phyloP scores from a whole-genome alignment of 2,329 filamentous ascomycete species.

The Verticillium tricorpus region DNA sequence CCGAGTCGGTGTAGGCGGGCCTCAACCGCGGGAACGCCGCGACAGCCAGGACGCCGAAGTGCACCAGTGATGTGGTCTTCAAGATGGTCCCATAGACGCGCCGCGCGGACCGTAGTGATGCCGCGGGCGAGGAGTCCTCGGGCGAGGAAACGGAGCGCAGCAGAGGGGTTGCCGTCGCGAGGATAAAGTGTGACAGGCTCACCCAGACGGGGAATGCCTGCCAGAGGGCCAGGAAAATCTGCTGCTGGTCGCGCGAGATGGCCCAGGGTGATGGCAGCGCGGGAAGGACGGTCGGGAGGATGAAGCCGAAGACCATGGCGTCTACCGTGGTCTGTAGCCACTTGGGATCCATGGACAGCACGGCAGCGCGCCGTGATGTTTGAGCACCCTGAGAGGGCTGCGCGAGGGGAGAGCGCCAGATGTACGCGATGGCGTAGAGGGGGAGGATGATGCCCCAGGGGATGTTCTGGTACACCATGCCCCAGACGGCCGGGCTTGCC shows the following conservation, averaged over 20 bases:
- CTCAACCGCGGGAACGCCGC: background rate
- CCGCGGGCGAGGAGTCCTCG: background rate
- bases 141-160: background rate
- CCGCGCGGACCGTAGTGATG: background rate
- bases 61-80: background rate
- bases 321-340: conserved; percentile 4
- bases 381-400: background rate
- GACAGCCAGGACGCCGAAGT: conserved; percentile 9
- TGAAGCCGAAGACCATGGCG: conserved; percentile 13
- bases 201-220: conserved; percentile 18
- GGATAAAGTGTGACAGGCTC: conserved; percentile 6
- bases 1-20: background rate
- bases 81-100: conserved; percentile 10
- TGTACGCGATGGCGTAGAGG: conserved; percentile 15
- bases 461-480: conserved; percentile 15
- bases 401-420: conserved; percentile 16
- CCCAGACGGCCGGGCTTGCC: conserved; percentile 15
- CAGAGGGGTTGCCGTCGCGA: conserved; percentile 1
- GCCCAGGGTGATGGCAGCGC: conserved; percentile 11
- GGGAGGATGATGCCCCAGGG: conserved; percentile 17
- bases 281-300: conserved; percentile 13
- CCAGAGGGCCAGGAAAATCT: conserved; percentile 16
- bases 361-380: background rate
- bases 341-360: conserved; percentile 11
- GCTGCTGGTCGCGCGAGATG: conserved; percentile 11